These are phyloP conservation scores for Epichloe sylvatica DNA, from an alignment of 2,329 filamentous ascomycete genomes.

Conservation along the genomic window DNA sequence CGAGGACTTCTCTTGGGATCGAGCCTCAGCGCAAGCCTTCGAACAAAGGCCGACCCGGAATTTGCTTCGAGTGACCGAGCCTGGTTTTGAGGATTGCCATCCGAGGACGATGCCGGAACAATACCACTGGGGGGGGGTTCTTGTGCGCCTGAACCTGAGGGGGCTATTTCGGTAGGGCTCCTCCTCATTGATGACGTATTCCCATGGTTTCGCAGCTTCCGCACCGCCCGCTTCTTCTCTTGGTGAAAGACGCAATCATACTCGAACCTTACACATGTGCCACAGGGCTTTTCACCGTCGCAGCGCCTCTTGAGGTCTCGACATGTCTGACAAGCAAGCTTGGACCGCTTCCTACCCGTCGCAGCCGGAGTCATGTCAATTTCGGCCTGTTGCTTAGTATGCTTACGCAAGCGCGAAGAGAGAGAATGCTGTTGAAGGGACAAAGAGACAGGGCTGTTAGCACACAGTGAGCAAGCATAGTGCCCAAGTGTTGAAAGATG, in stretches of 20 bases:
- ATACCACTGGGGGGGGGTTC: neutral
- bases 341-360: constrained; percentile 23
- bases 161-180: neutral
- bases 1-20: constrained; percentile 39
- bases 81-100: constrained; percentile 15
- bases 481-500: neutral
- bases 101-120: neutral
- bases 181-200: neutral
- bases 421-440: neutral
- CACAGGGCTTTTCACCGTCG: constrained; percentile 37
- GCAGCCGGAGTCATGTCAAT: neutral
- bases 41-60: constrained; percentile 41
- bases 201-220: neutral
- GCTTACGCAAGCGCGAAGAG: neutral
- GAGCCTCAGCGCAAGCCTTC: constrained; percentile 35
- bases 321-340: constrained; percentile 35
- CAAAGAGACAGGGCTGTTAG: neutral
- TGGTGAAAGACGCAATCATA: constrained; percentile 36
- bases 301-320: constrained; percentile 43
- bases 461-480: neutral
- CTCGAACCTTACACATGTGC: constrained; percentile 38
- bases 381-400: neutral
- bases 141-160: neutral
- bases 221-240: neutral
- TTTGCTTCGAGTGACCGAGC: constrained; percentile 30